Percentiles rank a stretch among this genome's conserved stretches.
phyloP scores from a whole-genome alignment of 805 yeast genomes.

The Starmerella khaoyaiensis region DNA sequence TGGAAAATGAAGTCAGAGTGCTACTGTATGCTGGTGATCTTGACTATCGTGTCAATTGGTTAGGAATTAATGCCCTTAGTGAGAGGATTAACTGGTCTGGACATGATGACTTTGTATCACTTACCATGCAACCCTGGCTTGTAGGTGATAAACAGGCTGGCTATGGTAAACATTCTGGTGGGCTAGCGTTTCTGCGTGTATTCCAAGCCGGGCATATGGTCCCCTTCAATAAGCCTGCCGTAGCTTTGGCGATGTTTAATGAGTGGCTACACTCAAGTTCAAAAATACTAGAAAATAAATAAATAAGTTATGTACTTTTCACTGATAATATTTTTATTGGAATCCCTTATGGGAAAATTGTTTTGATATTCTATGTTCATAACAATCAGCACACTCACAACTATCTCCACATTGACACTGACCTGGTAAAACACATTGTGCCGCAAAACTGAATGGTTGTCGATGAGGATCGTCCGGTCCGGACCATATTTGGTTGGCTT shows the following conservation, averaged over 20 bases:
- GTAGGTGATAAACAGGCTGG: conserved; percentile 41
- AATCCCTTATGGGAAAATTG: neutral
- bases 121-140: conserved; percentile 26
- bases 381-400: conserved; percentile 29
- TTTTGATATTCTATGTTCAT: conserved; percentile 13
- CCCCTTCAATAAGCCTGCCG: conserved; percentile 78
- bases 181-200: conserved; percentile 67
- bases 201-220: conserved; percentile 94
- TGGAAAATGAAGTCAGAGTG: conserved; percentile 66
- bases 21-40: conserved; percentile 90
- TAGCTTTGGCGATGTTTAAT: conserved; percentile 67
- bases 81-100: conserved; percentile 53
- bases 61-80: conserved; percentile 83
- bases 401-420: conserved; percentile 30
- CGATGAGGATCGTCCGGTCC: conserved; percentile 17
- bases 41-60: conserved; percentile 91
- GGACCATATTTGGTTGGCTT: conserved; percentile 21
- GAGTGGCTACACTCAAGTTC: conserved; percentile 48
- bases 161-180: conserved; percentile 53
- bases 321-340: neutral
- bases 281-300: neutral
- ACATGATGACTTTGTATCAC: conserved; percentile 38
- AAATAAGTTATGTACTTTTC: neutral
- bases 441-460: conserved; percentile 23
- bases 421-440: conserved; percentile 30